phyloP scores from a whole-genome alignment of 768 basidiomycete species.

The Neoboletus magnificus region DNA sequence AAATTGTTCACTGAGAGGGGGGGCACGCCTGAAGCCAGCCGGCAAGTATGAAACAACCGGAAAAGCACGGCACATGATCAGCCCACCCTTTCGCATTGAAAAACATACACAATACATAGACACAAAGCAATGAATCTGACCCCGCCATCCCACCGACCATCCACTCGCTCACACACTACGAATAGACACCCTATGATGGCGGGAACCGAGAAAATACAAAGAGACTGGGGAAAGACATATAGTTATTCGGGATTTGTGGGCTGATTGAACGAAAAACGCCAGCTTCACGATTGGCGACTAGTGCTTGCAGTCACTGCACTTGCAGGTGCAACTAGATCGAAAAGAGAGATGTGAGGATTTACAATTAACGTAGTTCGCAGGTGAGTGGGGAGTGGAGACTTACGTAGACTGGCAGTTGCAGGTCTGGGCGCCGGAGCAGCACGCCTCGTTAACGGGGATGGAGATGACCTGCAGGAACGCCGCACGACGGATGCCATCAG shows the following conservation, averaged over 20 bases:
- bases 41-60: background rate
- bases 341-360: no score
- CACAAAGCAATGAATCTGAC: background rate
- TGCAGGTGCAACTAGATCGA: slow-evolving; percentile 10
- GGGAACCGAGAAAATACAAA: background rate
- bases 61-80: background rate
- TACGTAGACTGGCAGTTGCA: slow-evolving; percentile 12
- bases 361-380: background rate
- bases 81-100: background rate
- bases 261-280: background rate
- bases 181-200: background rate
- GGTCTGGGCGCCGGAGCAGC: slow-evolving; percentile 3
- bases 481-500: background rate
- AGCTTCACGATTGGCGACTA: background rate
- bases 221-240: background rate
- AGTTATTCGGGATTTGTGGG: background rate
- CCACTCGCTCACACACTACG: background rate
- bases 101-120: background rate
- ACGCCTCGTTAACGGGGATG: slow-evolving; percentile 10
- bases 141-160: background rate
- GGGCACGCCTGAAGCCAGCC: background rate
- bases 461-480: slow-evolving; percentile 1
- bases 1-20: no score
- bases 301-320: slow-evolving; percentile 15
- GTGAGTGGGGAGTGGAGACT: background rate